Evolutionary conservation across 2,329 filamentous ascomycete species (phyloP).

Genomic region (Exophiala spinifera): DNA sequence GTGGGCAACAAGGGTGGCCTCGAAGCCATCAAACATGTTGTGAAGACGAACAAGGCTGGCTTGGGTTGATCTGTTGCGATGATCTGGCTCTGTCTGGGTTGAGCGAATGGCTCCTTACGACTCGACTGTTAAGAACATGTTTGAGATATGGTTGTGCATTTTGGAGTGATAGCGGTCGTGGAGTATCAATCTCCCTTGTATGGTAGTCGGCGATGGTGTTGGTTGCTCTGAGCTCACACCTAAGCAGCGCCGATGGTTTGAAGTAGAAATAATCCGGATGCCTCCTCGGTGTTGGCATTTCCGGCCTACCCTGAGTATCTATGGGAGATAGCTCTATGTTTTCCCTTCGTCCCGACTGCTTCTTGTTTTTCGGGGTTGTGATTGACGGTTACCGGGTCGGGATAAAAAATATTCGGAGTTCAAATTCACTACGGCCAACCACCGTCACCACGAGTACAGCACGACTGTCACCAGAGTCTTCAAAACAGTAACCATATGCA

Average conservation of each 20-base stretch:
- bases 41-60: slow-evolving; percentile 82
- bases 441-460: not conserved
- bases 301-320: too few species aligned
- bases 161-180: too few species aligned
- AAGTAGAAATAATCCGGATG: too few species aligned
- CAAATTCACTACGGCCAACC: not conserved
- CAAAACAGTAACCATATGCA: too few species aligned
- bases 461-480: too few species aligned
- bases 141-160: too few species aligned
- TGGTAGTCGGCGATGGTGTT: too few species aligned
- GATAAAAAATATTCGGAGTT: slow-evolving; percentile 1
- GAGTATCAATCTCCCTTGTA: too few species aligned
- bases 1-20: slow-evolving; percentile 83
- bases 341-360: not conserved
- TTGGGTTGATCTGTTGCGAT: slow-evolving; percentile 54
- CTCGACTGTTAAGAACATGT: not conserved
- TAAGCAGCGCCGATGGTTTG: too few species aligned
- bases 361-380: not conserved
- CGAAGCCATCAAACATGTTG: slow-evolving; percentile 77
- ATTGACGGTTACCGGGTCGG: not conserved
- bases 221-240: too few species aligned
- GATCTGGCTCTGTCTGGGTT: not conserved
- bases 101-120: not conserved
- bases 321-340: not conserved
- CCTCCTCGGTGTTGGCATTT: too few species aligned